Evolutionary conservation across 106 monocot species (phyloP).

Genomic region (Dioscorea dumetorum): DNA sequence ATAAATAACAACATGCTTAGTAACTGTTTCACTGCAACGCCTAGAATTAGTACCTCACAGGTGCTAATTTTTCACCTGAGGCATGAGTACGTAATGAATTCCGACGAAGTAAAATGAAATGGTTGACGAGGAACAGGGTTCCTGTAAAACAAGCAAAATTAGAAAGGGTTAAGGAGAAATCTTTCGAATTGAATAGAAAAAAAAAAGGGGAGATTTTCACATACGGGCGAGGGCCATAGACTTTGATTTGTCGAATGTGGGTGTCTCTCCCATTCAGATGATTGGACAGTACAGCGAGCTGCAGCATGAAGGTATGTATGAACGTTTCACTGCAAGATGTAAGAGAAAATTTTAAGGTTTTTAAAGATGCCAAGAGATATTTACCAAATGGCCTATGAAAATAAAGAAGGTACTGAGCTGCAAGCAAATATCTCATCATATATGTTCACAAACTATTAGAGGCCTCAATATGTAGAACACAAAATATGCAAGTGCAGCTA

Average conservation of each 20-base stretch:
- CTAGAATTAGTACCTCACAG: too few species aligned
- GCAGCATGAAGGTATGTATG: constrained; percentile 97
- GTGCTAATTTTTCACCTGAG: constrained; percentile 31
- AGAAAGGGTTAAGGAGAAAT: neutral
- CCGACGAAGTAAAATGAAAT: constrained; percentile 88
- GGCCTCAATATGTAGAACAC: too few species aligned
- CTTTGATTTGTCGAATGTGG: constrained; percentile 94
- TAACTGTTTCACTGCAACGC: too few species aligned
- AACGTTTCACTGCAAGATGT: constrained; percentile 61
- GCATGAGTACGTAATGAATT: constrained; percentile 73
- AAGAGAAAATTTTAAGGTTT: neutral
- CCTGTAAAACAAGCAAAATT: constrained; percentile 34
- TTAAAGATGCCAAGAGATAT: too few species aligned
- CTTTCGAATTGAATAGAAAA: neutral
- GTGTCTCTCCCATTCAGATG: constrained; percentile 97
- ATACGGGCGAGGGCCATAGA: constrained; percentile 87
- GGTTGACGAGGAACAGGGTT: constrained; percentile 92
- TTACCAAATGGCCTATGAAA: too few species aligned
- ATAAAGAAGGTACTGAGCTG: too few species aligned
- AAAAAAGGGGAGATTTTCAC: constrained; percentile 15
- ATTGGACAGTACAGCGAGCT: constrained; percentile 80
- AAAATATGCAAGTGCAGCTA: too few species aligned
- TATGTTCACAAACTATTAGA: too few species aligned
- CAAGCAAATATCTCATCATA: too few species aligned
- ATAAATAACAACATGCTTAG: too few species aligned